Evolutionary conservation across 768 basidiomycete genomes (phyloP).

Genomic region (Kwoniella mangroviensis): DNA sequence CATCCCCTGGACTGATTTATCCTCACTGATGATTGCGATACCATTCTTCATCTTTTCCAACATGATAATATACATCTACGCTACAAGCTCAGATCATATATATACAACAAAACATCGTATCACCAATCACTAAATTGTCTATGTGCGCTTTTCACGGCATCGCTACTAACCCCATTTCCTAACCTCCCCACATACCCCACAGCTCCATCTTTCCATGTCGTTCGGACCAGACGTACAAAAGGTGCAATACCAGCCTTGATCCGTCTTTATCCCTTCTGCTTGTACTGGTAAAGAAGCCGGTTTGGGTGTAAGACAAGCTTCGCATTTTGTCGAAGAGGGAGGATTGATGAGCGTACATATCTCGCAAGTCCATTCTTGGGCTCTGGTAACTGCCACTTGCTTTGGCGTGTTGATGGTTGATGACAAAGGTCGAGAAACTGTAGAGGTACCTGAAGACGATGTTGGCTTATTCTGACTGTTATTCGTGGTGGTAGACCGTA

Average conservation of each 20-base stretch:
- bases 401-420: conserved; percentile 8
- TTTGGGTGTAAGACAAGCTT: conserved; percentile 64
- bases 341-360: conserved; percentile 73
- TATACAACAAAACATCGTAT: background rate
- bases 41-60: background rate
- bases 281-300: conserved; percentile 44
- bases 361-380: conserved; percentile 56
- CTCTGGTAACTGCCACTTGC: conserved; percentile 10
- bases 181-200: conserved; percentile 71
- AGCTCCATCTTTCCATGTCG: conserved; percentile 73
- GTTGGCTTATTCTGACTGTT: background rate
- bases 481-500: background rate
- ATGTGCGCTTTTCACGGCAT: background rate
- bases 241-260: conserved; percentile 68
- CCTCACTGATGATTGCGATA: too few species aligned
- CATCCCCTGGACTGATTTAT: too few species aligned
- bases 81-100: background rate
- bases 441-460: background rate
- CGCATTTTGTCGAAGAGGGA: conserved; percentile 64
- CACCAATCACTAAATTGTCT: background rate
- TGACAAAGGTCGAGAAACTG: background rate
- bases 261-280: conserved; percentile 36
- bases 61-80: background rate
- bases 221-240: conserved; percentile 70
- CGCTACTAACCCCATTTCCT: conserved; percentile 60